Evolutionary conservation across 164 flowering plant genomes (phyloP).

Genomic region (Amborella trichopoda): DNA sequence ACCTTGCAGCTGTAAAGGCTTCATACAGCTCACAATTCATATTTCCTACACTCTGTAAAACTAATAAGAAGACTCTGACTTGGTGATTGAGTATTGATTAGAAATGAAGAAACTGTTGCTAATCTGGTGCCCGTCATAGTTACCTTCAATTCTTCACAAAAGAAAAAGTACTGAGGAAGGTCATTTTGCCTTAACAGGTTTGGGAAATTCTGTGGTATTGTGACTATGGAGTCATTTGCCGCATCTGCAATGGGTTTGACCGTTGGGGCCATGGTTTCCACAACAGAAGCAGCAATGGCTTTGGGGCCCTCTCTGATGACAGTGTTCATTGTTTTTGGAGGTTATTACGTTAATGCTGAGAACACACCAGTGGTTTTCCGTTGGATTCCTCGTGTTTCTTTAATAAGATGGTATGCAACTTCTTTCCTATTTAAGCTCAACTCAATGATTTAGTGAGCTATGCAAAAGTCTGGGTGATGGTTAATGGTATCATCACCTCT

Average conservation of each 20-base stretch:
- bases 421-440: too few species aligned
- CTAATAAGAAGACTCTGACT: too few species aligned
- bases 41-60: too few species aligned
- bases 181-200: too few species aligned
- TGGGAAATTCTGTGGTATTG: constrained; percentile 86
- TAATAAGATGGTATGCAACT: constrained; percentile 94
- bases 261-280: constrained; percentile 96
- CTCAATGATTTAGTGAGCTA: too few species aligned
- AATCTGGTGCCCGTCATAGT: too few species aligned
- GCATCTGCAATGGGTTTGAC: constrained; percentile 99
- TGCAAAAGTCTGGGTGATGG: neutral
- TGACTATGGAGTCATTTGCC: constrained; percentile 88
- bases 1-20: too few species aligned
- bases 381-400: constrained; percentile 90
- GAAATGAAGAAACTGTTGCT: too few species aligned
- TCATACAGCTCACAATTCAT: too few species aligned
- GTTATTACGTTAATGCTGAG: constrained; percentile 83
- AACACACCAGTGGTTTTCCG: constrained; percentile 88
- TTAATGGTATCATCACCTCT: neutral
- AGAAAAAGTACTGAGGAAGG: too few species aligned
- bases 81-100: too few species aligned
- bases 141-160: neutral
- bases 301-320: constrained; percentile 99
- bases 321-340: constrained; percentile 96
- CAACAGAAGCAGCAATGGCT: constrained; percentile 95